phyloP scores from a whole-genome alignment of 441 rosid genomes.

The Theobroma grandiflorum region DNA sequence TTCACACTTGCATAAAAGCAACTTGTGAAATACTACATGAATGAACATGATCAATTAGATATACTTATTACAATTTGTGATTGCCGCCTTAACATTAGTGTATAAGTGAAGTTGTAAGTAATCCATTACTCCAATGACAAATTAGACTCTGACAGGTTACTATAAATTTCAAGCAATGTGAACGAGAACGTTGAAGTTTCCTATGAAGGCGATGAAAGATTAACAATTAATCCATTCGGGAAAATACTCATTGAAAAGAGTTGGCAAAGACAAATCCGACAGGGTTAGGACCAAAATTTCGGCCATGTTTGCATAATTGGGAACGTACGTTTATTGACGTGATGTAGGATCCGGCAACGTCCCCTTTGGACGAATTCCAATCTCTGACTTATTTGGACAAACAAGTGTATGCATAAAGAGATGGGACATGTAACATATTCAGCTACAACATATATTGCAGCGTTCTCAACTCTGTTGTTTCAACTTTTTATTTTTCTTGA shows the following conservation, averaged over 20 bases:
- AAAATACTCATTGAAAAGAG: neutral
- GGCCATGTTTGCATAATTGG: neutral
- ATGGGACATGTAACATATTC: neutral
- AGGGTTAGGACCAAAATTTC: neutral
- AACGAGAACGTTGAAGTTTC: neutral
- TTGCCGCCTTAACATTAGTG: neutral
- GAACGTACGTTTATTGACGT: neutral
- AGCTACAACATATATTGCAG: neutral
- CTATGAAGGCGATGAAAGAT: neutral
- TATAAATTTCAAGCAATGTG: slow-evolving; percentile 2
- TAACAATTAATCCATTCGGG: neutral
- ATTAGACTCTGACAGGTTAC: neutral
- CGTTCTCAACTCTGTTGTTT: neutral
- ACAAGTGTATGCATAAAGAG: neutral
- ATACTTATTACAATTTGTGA: neutral
- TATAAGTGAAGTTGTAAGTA: neutral
- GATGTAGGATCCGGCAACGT: neutral
- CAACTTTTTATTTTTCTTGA: too few relatives aligned
- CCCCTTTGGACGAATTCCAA: neutral
- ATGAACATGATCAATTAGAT: neutral
- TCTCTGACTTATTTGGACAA: neutral
- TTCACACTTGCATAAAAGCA: neutral
- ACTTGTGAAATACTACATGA: neutral
- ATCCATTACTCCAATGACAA: neutral
- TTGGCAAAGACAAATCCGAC: neutral